Evolutionary conservation across 1,284 basidiomycete genomes (phyloP), one percentile per base, ranked within the genome.

Genomic region (Ganoderma multipileum): DNA sequence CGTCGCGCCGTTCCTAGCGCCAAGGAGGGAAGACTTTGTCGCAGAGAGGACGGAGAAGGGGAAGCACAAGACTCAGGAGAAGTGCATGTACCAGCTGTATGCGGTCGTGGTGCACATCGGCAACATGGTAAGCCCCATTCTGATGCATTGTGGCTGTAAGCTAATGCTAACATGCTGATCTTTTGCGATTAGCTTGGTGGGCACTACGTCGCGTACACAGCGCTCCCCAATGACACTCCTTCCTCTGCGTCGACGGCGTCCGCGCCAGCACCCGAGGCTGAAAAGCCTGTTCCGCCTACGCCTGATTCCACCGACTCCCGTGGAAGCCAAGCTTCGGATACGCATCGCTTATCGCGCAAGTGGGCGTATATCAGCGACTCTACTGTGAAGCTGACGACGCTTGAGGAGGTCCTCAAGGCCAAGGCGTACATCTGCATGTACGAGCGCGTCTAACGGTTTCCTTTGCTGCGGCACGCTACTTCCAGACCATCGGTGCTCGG

Each of bases 291-390:
- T 26, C 23, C 66, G 59, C n/a, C 68, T 18, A 44, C 63, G 0
- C 39, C 82, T 59, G 78, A 78, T 60, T 61, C 67, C n/a, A 60
- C 58, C 1, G 68, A 70, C 14, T 64, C 64, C 5, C 67, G 62
- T 20, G 42, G 68, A 16, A 72, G 67, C 33, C 67, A 72, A 16
- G 26, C 66, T 18, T 61, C 68, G 1, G 72, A 71, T 20, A 57
- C 57, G 12, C 68, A 60, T 50, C 75, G 70, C 59, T 68, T 74
- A 52, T 72, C 81, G 62, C 82, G 96, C 44, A 89, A 94, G 70
- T 98, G 96, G 96, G 94, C 94, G 61, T 97, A 94, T 78, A 92
- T 97, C 84, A 90, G 94, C 79, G 93, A 95, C 78, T 95, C 93
- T 1, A 81, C 89, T 59, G 95, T 98, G 12, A 85, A 92, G 59